These are phyloP conservation scores for Stenogyne calaminthoides DNA, from an alignment of 305 asterid species.

Conservation along the genomic window DNA sequence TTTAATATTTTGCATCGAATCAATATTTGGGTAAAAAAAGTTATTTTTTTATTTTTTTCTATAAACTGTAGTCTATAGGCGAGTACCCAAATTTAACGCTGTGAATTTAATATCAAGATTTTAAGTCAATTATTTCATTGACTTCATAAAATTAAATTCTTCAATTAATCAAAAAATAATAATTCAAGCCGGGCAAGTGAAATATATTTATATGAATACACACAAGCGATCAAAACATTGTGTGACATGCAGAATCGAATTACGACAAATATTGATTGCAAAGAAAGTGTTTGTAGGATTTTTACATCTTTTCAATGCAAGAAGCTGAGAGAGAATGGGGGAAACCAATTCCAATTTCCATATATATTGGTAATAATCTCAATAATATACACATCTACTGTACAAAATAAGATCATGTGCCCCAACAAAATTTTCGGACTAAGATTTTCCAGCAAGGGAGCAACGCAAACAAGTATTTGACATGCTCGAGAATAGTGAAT, in stretches of 20 bases:
- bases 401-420: slow-evolving; percentile 37
- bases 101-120: no score
- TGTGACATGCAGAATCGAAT: not conserved
- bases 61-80: no score
- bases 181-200: no score
- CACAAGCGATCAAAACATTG: not conserved
- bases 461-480: slow-evolving; percentile 28
- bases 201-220: no score
- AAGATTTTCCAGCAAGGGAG: slow-evolving; percentile 28
- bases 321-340: not conserved
- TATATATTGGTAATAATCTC: slow-evolving; percentile 31
- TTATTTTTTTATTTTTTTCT: no score
- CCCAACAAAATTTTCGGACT: slow-evolving; percentile 39
- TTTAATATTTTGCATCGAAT: no score
- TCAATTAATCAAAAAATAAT: no score
- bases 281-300: slow-evolving; percentile 6
- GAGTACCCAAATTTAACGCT: no score
- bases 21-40: no score
- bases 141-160: no score
- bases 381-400: slow-evolving; percentile 40
- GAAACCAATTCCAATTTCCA: slow-evolving; percentile 25
- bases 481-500: slow-evolving; percentile 12
- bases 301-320: slow-evolving; percentile 23
- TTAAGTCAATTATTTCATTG: no score
- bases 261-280: not conserved